Percentiles rank a stretch among this genome's conserved stretches.
phyloP scores from a whole-genome alignment of 2,329 filamentous ascomycete genomes.

The Dothideomycetes sp. region DNA sequence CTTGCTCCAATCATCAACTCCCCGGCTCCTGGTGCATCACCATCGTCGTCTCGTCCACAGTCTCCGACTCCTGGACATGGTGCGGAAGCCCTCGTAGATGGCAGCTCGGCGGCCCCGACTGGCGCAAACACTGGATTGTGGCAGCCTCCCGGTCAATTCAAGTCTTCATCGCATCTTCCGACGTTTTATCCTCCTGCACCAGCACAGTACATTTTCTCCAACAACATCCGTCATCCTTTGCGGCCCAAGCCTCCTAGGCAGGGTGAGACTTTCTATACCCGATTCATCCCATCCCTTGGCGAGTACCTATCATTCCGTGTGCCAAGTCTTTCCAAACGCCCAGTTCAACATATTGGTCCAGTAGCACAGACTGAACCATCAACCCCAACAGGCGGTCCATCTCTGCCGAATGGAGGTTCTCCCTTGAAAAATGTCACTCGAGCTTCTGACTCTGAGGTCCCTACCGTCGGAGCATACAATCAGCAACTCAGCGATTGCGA shows the following conservation, averaged over 20 bases:
- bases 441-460: constrained; percentile 37
- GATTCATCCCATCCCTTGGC: constrained; percentile 69
- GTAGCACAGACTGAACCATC: constrained; percentile 14
- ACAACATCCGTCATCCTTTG: constrained; percentile 71
- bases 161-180: constrained; percentile 72
- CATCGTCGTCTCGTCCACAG: constrained; percentile 1
- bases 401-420: constrained; percentile 7
- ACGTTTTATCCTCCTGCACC: constrained; percentile 84
- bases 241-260: constrained; percentile 81
- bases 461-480: constrained; percentile 19
- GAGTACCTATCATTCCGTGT: constrained; percentile 86
- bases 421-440: constrained; percentile 26
- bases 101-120: background rate
- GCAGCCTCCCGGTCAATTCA: constrained; percentile 55
- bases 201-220: constrained; percentile 67
- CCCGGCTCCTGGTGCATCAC: constrained; percentile 5
- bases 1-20: constrained; percentile 39
- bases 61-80: background rate
- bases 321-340: constrained; percentile 55
- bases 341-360: constrained; percentile 55
- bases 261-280: constrained; percentile 82
- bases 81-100: background rate
- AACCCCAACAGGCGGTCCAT: background rate
- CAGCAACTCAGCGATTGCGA: constrained; percentile 45
- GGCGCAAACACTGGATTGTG: constrained; percentile 14